Evolutionary conservation across 2,329 filamentous ascomycete species (phyloP), one percentile per base, ranked within the genome.

Genomic region (Aspergillus sergii): DNA sequence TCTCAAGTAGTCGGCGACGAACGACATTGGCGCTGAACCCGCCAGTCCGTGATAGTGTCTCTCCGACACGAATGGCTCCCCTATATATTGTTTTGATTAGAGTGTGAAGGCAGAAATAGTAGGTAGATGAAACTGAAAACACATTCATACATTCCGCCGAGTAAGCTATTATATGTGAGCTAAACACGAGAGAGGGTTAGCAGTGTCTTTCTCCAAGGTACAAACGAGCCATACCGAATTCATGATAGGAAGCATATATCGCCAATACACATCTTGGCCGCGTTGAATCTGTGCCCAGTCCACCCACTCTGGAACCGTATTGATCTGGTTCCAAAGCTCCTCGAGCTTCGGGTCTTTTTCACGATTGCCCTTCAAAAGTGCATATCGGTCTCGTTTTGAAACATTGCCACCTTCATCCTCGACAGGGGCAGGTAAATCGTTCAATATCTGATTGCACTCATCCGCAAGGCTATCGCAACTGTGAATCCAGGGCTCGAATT

Each of bases 51-150:
- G 39, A 41, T n/a, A 41, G 10, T 4, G 39, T 41, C 10, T 41
- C 39, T 10, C 39, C 39, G 2, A 41, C 39, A n/a, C 39, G 39
- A n/a, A 41, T 41, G 19, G 39, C 39, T 3, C 39, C 39, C 39
- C 39, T 41, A n/a, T 41, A 41, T 9, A 1, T 41, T 19, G 0
- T 2, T 41, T 7, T 3, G 3, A 41, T 41, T 41, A 41, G 39
- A 41, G 0, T 8, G 0, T 41, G 16, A 5, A 41, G 1, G 9
- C 3, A 3, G 3, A 41, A 9, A 3, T 9, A 19, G 16, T 0
- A 41, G 16, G 1, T 41, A 10, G 7, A 41, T 2, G 3, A 16
- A n/a, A 41, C 19, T n/a, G 6, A 10, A 41, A 6, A 41, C 1
- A n/a, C 0, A 9, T 1, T 8, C 39, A 10, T 41, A 41, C 39